A percentile compares a stretch with the other conserved stretches of the same genome.
Conservation (phyloP, 2,329 filamentous ascomycete genomes). For the Diplodia mutila region DNA sequence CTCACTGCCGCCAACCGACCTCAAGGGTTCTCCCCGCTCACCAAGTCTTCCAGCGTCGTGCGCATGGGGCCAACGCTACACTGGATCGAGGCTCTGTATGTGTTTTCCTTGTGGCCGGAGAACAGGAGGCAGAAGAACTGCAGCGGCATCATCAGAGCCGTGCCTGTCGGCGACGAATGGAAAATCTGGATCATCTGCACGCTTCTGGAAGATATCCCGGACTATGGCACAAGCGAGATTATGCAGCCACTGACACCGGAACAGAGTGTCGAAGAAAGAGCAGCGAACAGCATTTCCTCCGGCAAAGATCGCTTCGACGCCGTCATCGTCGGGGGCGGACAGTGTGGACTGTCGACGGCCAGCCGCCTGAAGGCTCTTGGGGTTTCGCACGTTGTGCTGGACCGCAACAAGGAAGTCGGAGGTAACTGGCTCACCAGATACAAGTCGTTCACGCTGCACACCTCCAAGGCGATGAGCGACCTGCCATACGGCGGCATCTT, state of each 20-base stretch:
- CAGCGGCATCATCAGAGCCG: constrained; percentile 39
- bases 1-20: constrained; percentile 37
- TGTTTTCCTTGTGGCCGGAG: constrained; percentile 34
- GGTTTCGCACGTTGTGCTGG: constrained; percentile 50
- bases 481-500: constrained; percentile 44
- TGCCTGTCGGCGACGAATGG: constrained; percentile 39
- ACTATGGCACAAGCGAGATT: constrained; percentile 34
- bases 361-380: constrained; percentile 51
- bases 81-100: constrained; percentile 39
- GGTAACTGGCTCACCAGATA: constrained; percentile 54
- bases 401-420: constrained; percentile 48
- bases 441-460: constrained; percentile 48
- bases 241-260: constrained; percentile 27
- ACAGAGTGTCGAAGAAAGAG: constrained; percentile 35
- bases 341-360: constrained; percentile 49
- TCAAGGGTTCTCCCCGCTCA: constrained; percentile 32
- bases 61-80: constrained; percentile 34
- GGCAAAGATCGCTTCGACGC: constrained; percentile 27
- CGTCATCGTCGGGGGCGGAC: constrained; percentile 45
- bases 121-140: constrained; percentile 27
- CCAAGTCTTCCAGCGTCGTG: constrained; percentile 28
- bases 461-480: constrained; percentile 46
- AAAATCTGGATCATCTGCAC: constrained; percentile 47
- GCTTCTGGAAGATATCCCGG: constrained; percentile 43
- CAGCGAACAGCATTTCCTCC: constrained; percentile 36